These are phyloP conservation scores for Forsythia viridissima DNA, from an alignment of 257 asterid species.

Conservation along the genomic window DNA sequence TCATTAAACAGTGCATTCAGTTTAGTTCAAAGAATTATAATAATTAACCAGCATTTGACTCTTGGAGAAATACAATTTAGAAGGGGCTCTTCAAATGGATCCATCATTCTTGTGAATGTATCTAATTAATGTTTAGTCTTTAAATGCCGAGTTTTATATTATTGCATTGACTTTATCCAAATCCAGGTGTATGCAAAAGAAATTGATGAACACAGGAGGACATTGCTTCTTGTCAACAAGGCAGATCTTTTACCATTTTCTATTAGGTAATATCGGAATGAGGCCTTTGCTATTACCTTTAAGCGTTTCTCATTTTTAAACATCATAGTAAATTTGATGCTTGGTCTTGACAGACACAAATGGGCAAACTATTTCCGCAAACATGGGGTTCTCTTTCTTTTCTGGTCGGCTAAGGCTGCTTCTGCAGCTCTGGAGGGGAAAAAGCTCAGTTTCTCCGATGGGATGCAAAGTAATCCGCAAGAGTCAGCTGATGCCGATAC, in stretches of 20 bases:
- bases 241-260: constrained; percentile 89
- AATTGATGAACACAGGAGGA: constrained; percentile 84
- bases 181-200: constrained; percentile 87
- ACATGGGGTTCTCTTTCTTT: constrained; percentile 77
- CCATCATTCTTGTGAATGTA: neutral
- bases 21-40: neutral
- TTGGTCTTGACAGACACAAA: constrained; percentile 54
- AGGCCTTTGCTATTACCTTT: constrained; percentile 17
- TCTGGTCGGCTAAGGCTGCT: constrained; percentile 99
- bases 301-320: neutral
- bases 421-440: constrained; percentile 74
- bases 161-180: constrained; percentile 17
- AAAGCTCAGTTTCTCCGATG: constrained; percentile 27
- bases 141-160: neutral
- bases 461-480: constrained; percentile 31
- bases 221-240: constrained; percentile 92
- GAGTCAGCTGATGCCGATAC: constrained; percentile 55
- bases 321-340: neutral
- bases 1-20: neutral
- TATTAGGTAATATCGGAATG: constrained; percentile 59
- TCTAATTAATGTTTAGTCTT: neutral
- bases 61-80: neutral
- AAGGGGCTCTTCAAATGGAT: neutral
- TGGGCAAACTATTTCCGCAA: constrained; percentile 82
- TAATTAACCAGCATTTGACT: neutral